Evolutionary conservation across 805 yeast genomes (phyloP).

Genomic region (Dipodascopsis uninucleata): DNA sequence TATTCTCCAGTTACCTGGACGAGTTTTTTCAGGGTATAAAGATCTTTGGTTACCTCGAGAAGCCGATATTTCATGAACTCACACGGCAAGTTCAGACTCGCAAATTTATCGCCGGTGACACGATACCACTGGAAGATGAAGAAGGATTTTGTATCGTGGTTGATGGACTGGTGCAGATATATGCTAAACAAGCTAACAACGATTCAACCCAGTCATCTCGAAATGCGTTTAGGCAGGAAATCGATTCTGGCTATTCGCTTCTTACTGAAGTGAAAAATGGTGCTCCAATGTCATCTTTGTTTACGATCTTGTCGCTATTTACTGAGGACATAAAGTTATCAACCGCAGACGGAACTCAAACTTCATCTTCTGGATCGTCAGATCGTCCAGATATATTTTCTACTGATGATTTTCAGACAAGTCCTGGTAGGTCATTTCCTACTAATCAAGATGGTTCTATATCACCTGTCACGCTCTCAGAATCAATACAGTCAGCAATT

Average conservation of each 20-base stretch:
- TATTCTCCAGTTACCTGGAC: conserved; percentile 68
- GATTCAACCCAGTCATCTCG: too few species aligned
- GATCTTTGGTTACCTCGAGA: conserved; percentile 88
- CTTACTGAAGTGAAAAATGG: conserved; percentile 32
- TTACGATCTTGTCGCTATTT: conserved; percentile 74
- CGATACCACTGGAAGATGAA: conserved; percentile 65
- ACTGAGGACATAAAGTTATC: conserved; percentile 42
- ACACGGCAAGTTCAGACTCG: conserved; percentile 90
- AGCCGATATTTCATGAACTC: conserved; percentile 85
- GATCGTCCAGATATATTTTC: too few species aligned
- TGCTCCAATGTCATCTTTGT: conserved; percentile 77
- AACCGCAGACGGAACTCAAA: conserved; percentile 5
- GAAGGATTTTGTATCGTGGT: conserved; percentile 89
- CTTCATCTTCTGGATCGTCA: not conserved
- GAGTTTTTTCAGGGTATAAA: conserved; percentile 88
- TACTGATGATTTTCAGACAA: too few species aligned
- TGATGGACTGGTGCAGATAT: conserved; percentile 83
- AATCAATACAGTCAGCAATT: too few species aligned
- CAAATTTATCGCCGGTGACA: conserved; percentile 71
- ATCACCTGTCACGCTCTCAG: too few species aligned
- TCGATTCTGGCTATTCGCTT: conserved; percentile 20
- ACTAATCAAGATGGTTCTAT: too few species aligned
- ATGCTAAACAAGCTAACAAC: conserved; percentile 49
- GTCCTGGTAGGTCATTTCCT: too few species aligned
- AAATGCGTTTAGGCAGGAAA: too few species aligned